phyloP scores from a whole-genome alignment of 1,284 basidiomycete species.

The Cryptococcus amylolentus region DNA sequence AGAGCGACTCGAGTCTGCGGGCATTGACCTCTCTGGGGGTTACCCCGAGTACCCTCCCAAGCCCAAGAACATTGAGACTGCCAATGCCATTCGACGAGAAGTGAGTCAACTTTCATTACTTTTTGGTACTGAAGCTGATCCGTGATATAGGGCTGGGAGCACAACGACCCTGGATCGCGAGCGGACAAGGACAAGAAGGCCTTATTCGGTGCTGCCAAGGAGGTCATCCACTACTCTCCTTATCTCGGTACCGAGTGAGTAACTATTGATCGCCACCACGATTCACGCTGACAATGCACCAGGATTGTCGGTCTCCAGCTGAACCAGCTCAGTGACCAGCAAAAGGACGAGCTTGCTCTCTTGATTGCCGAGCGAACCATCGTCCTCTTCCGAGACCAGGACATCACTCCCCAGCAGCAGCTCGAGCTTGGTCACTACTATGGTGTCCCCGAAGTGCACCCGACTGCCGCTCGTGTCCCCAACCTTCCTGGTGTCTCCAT shows the following conservation, averaged over 20 bases:
- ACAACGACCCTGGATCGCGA: slow-evolving; percentile 34
- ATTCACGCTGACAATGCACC: background rate
- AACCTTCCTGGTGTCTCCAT: slow-evolving; percentile 7
- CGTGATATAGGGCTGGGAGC: slow-evolving; percentile 13
- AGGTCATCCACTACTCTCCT: slow-evolving; percentile 28
- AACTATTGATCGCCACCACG: background rate
- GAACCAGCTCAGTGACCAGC: slow-evolving; percentile 31
- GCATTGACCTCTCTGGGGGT: slow-evolving; percentile 34
- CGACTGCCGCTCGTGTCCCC: slow-evolving; percentile 55
- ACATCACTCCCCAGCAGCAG: slow-evolving; percentile 25
- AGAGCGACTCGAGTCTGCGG: slow-evolving; percentile 15
- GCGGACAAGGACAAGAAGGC: slow-evolving; percentile 44
- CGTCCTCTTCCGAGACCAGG: slow-evolving; percentile 18
- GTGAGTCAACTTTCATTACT: slow-evolving; percentile 2
- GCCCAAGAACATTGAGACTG: slow-evolving; percentile 33
- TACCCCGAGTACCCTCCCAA: slow-evolving; percentile 40
- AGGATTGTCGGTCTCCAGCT: slow-evolving; percentile 39
- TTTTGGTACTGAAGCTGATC: background rate
- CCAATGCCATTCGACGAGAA: slow-evolving; percentile 21
- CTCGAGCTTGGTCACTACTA: slow-evolving; percentile 29
- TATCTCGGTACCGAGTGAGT: slow-evolving; percentile 35
- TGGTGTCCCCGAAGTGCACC: slow-evolving; percentile 57
- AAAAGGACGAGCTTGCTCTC: slow-evolving; percentile 38
- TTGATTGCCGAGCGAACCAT: slow-evolving; percentile 35
- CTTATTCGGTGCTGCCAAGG: slow-evolving; percentile 36